These are phyloP conservation scores for Pseudogymnoascus sp. DNA, from an alignment of 2,329 filamentous ascomycete genomes.

Conservation along the genomic window DNA sequence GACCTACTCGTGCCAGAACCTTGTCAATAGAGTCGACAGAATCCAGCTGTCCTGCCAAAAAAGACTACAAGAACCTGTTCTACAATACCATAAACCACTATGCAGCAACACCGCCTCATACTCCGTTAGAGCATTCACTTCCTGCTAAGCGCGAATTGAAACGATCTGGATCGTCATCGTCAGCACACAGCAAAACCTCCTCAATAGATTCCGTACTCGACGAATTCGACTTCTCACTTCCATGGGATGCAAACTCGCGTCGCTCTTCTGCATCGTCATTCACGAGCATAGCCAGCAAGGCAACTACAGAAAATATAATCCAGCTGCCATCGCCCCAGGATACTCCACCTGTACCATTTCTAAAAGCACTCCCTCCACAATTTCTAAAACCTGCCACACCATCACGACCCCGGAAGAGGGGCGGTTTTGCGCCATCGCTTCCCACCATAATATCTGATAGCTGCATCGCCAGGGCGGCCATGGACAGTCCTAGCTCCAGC, in stretches of 20 bases:
- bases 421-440: background rate
- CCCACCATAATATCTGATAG: conserved; percentile 1
- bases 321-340: background rate
- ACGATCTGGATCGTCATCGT: background rate
- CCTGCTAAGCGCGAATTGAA: background rate
- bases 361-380: background rate
- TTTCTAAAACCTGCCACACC: background rate
- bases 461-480: background rate
- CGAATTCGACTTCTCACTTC: background rate
- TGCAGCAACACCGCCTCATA: background rate
- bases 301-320: background rate
- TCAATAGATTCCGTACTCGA: background rate
- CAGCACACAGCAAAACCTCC: conserved; percentile 1
- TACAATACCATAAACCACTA: conserved; percentile 1
- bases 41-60: background rate
- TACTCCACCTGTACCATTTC: background rate
- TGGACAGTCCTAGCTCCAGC: background rate
- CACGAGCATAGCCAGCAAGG: conserved; percentile 1
- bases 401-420: background rate
- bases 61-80: conserved; percentile 6
- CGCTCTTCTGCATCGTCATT: background rate
- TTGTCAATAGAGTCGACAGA: background rate
- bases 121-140: background rate
- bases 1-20: background rate
- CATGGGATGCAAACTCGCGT: background rate